Evolutionary conservation across 768 basidiomycete species (phyloP).

Genomic region (Boletus edulis): DNA sequence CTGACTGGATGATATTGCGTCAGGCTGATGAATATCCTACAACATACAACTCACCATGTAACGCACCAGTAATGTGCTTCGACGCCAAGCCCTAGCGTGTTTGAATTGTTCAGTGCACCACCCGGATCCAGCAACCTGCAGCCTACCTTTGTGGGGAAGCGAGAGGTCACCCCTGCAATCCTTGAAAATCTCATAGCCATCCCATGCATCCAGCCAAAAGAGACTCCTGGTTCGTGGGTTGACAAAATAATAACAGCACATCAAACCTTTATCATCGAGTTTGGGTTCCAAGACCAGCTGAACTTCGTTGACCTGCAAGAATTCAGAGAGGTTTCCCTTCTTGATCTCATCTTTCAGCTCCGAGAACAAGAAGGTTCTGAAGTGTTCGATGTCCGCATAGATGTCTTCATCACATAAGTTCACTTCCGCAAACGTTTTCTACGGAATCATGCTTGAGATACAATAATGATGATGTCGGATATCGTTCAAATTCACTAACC

Average conservation of each 20-base stretch:
- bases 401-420: slow-evolving; percentile 43
- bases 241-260: slow-evolving; percentile 50
- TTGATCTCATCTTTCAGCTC: slow-evolving; percentile 19
- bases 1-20: not conserved
- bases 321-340: slow-evolving; percentile 11
- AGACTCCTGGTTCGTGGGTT: slow-evolving; percentile 45
- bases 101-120: not conserved
- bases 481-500: slow-evolving; percentile 30
- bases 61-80: slow-evolving; percentile 38
- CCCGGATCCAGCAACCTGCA: not conserved
- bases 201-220: slow-evolving; percentile 52
- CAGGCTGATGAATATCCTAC: not conserved
- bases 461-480: not conserved
- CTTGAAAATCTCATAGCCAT: slow-evolving; percentile 31
- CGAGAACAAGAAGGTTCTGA: slow-evolving; percentile 20
- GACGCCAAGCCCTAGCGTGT: slow-evolving; percentile 29
- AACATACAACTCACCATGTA: slow-evolving; percentile 8
- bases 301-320: slow-evolving; percentile 30
- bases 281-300: slow-evolving; percentile 48
- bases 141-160: slow-evolving; percentile 24
- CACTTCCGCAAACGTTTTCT: slow-evolving; percentile 57
- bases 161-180: slow-evolving; percentile 22
- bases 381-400: slow-evolving; percentile 34
- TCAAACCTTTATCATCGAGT: slow-evolving; percentile 10
- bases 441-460: slow-evolving; percentile 17